Base-by-base conservation (phyloP, 2,329 filamentous ascomycete genomes). In the Bipolaris oryzae region DNA sequence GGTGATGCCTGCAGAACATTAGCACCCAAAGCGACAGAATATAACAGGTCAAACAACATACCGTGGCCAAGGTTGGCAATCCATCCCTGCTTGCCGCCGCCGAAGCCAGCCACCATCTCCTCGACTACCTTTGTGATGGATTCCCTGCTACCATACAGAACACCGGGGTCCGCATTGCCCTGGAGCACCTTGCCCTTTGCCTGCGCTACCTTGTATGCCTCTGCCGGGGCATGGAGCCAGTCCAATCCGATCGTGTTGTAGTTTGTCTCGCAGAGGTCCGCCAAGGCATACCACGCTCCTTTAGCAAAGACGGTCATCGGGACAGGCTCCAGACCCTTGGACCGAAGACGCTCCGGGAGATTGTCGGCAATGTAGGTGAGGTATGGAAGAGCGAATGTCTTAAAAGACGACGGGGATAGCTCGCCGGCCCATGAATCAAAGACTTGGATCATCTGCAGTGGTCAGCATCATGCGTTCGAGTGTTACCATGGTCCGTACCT, bases 291-390 rank as follows among this genome's bases (percentile, higher is more conserved):
- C 91, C 95, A 98, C 10, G 95, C 94, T 10, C 95, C 95, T 81
- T 99, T 99, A 34, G 95, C 92, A 76, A 99, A 99, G 21, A 98
- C 92, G 5, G 93, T 96, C 93, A 98, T 97, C 3, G 95, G 95
- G 3, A 99, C 94, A 10, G 81, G 83, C 55, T 93, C 90, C 50
- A 94, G 79, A 0, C 88, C 87, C 72, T 96, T 82, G 73, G 91
- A 89, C 66, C 85, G 81, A 55, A 98, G 80, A 58, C 87, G 87
- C 67, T 81, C 82, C 1, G 94, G 94, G 3, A 99, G 84, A 65
- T 93, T 85, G 65, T 89, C 82, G 10, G 92, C 87, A 66, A 99
- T 98, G 74, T 93, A 87, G 41, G 85, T 85, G 50, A 99, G 83
- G 73, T 94, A 96, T 1, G 95, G 95, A 64, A 95, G 85, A 2